Conservation (phyloP, 805 yeast species). For the Saccharomycopsis fermentans region DNA sequence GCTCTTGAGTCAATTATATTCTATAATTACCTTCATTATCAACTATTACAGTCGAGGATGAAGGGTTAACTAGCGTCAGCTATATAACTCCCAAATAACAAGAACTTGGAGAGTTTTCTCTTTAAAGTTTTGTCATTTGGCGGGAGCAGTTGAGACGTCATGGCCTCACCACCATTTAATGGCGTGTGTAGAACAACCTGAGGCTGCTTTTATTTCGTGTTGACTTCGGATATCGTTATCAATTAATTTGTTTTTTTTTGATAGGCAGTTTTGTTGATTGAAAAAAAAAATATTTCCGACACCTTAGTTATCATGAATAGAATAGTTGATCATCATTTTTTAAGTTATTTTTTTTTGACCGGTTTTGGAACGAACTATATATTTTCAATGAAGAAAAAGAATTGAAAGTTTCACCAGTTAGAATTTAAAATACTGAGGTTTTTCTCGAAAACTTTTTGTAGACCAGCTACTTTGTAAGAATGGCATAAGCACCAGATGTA, state of each 20-base stretch:
- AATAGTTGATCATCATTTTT: background rate
- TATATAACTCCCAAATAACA: background rate
- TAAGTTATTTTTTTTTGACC: background rate
- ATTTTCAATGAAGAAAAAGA: too few species aligned
- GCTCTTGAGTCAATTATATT: too few species aligned
- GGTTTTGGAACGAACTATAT: too few species aligned
- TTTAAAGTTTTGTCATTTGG: background rate
- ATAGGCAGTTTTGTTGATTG: background rate
- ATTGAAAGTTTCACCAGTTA: too few species aligned
- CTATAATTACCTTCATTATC: slow-evolving; percentile 15
- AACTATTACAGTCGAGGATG: slow-evolving; percentile 19
- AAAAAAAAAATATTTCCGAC: background rate
- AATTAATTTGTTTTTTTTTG: background rate
- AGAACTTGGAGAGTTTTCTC: background rate
- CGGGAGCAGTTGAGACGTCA: slow-evolving; percentile 18
- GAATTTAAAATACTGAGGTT: too few species aligned
- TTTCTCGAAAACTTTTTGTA: too few species aligned
- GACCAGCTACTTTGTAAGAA: too few species aligned
- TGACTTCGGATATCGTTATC: background rate
- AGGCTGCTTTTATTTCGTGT: slow-evolving; percentile 14
- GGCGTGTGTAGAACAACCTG: slow-evolving; percentile 15
- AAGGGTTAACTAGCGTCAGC: slow-evolving; percentile 8
- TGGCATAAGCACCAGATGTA: too few species aligned
- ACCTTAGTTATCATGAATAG: background rate
- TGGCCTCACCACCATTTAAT: slow-evolving; percentile 16